Evolutionary conservation across 208 protist genomes (phyloP).

Genomic region (Leishmania major): DNA sequence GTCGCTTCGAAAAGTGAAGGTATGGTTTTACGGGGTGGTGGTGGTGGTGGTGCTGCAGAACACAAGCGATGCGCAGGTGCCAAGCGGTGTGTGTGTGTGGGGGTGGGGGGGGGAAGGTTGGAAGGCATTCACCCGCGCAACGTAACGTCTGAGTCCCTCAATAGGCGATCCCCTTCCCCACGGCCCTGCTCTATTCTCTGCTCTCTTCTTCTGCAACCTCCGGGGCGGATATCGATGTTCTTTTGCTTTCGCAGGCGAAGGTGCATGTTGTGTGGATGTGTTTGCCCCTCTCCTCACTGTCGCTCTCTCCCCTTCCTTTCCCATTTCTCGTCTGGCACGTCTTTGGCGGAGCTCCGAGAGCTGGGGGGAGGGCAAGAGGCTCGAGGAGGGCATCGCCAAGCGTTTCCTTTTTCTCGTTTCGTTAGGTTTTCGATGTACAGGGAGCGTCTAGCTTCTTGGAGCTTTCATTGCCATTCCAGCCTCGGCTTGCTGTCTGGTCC

Average conservation of each 20-base stretch:
- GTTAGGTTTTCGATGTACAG: conserved; percentile 11
- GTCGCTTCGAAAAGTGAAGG: conserved; percentile 38
- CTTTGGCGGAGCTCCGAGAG: not conserved
- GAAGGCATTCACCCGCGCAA: not conserved
- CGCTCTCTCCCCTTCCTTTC: not conserved
- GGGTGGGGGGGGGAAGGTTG: not conserved
- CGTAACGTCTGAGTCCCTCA: not conserved
- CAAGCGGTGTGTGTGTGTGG: not conserved
- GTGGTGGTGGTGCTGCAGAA: not conserved
- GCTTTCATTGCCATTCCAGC: not conserved
- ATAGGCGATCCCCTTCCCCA: not conserved
- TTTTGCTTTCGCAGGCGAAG: not conserved
- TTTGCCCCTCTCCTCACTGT: not conserved
- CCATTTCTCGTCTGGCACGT: not conserved
- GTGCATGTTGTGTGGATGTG: not conserved
- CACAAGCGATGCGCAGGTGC: not conserved
- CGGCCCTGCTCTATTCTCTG: conserved; percentile 12
- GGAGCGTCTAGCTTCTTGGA: not conserved
- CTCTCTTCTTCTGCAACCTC: conserved; percentile 10
- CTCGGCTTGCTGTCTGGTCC: not conserved
- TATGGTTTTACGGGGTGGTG: not conserved
- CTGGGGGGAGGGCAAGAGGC: not conserved
- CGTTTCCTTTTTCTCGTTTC: conserved; percentile 3
- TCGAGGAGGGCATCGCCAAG: not conserved
- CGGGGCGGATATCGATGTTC: not conserved